phyloP scores from a whole-genome alignment of 495 filamentous ascomycete species.

The Annulohypoxylon nitens region DNA sequence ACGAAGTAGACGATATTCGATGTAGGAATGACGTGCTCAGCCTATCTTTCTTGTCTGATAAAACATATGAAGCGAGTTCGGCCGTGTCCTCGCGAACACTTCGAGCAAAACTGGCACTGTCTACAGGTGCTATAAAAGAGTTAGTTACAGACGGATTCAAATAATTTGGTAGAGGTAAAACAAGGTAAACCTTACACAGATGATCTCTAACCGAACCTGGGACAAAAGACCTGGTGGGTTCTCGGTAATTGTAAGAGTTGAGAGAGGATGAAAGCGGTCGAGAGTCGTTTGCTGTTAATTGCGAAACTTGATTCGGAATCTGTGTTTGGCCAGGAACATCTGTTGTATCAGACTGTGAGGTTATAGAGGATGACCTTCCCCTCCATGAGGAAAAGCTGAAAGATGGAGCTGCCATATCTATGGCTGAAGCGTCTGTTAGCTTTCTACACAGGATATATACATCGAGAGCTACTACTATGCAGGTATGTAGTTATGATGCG shows the following conservation, averaged over 20 bases:
- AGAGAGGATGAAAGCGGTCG: slow-evolving; percentile 57
- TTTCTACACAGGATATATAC: slow-evolving; percentile 35
- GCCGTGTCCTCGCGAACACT: slow-evolving; percentile 91
- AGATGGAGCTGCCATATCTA: slow-evolving; percentile 54
- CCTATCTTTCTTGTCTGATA: slow-evolving; percentile 71
- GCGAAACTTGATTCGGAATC: slow-evolving; percentile 37
- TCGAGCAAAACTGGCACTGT: slow-evolving; percentile 77
- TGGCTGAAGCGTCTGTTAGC: slow-evolving; percentile 29
- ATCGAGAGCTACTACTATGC: slow-evolving; percentile 6
- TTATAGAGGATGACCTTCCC: slow-evolving; percentile 53
- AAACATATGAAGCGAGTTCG: slow-evolving; percentile 87
- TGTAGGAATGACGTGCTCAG: slow-evolving; percentile 57
- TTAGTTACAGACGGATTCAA: slow-evolving; percentile 38
- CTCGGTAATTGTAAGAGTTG: slow-evolving; percentile 64
- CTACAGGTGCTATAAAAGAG: slow-evolving; percentile 59
- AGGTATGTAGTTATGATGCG: slow-evolving; percentile 23
- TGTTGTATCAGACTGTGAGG: slow-evolving; percentile 50
- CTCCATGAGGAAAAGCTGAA: slow-evolving; percentile 58
- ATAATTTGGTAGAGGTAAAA: background rate
- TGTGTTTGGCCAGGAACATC: slow-evolving; percentile 38
- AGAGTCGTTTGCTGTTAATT: slow-evolving; percentile 43
- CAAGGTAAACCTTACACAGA: slow-evolving; percentile 63
- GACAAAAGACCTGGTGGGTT: slow-evolving; percentile 82
- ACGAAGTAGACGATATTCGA: slow-evolving; percentile 53
- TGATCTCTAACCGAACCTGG: slow-evolving; percentile 77